Percentiles rank a stretch among this genome's conserved stretches.
Evolutionary conservation across 345 rosid genomes (phyloP).

Genomic region (Populus ilicifolia): DNA sequence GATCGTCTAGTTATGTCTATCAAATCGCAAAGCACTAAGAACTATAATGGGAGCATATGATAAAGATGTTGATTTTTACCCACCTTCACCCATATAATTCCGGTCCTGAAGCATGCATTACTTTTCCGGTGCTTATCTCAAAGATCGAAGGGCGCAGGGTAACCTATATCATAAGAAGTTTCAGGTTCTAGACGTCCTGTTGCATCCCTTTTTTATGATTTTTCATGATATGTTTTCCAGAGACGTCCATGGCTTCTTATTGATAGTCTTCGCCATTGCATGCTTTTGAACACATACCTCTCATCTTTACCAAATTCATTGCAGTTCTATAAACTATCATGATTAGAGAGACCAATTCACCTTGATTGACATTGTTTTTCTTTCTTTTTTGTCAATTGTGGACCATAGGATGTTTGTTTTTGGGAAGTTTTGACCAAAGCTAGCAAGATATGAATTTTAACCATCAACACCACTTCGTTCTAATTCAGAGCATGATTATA

Average conservation of each 20-base stretch:
- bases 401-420: too few relatives aligned
- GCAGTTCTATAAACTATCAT: not conserved
- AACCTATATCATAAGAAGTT: too few relatives aligned
- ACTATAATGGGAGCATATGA: not conserved
- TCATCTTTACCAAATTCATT: not conserved
- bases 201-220: not conserved
- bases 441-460: not conserved
- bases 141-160: too few relatives aligned
- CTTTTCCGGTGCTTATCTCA: too few relatives aligned
- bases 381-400: too few relatives aligned
- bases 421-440: not conserved
- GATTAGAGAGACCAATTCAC: not conserved
- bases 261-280: not conserved
- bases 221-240: not conserved
- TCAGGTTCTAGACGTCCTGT: not conserved
- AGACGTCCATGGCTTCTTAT: not conserved
- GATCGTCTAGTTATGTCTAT: not conserved
- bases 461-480: not conserved
- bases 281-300: not conserved
- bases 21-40: constrained; percentile 1
- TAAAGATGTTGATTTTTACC: too few relatives aligned
- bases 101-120: too few relatives aligned
- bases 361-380: too few relatives aligned
- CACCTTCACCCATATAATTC: too few relatives aligned
- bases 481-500: not conserved